Percentiles rank a stretch among this genome's conserved stretches.
Evolutionary conservation across 2,329 filamentous ascomycete genomes (phyloP).

Genomic region (Arthrobotrys entomopaga): DNA sequence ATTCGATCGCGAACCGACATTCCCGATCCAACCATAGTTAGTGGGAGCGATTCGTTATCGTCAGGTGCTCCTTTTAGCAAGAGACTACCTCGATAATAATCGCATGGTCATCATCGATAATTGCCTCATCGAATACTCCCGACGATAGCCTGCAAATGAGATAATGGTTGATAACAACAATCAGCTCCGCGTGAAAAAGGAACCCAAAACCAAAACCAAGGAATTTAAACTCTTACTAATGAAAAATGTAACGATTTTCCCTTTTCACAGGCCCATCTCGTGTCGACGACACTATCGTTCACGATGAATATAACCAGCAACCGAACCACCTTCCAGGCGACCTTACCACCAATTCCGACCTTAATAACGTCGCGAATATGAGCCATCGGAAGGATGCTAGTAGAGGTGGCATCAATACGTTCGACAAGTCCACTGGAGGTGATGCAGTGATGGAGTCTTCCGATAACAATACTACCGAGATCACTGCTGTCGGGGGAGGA

Average conservation of each 20-base stretch:
- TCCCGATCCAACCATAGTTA: slow-evolving; percentile 34
- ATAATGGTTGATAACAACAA: background rate
- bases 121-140: background rate
- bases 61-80: slow-evolving; percentile 9
- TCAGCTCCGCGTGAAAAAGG: too few species aligned
- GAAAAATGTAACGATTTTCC: slow-evolving; percentile 16
- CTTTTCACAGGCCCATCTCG: slow-evolving; percentile 62
- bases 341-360: slow-evolving; percentile 69
- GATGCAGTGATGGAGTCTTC: slow-evolving; percentile 38
- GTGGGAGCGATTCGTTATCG: slow-evolving; percentile 11
- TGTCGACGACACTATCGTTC: slow-evolving; percentile 62
- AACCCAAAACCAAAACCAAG: background rate
- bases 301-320: slow-evolving; percentile 68
- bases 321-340: slow-evolving; percentile 68
- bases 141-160: background rate
- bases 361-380: slow-evolving; percentile 67
- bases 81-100: slow-evolving; percentile 36
- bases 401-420: slow-evolving; percentile 46
- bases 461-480: slow-evolving; percentile 21
- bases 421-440: slow-evolving; percentile 42
- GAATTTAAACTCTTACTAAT: slow-evolving; percentile 16
- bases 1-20: slow-evolving; percentile 16
- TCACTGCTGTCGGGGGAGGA: slow-evolving; percentile 44
- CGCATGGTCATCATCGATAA: slow-evolving; percentile 14
- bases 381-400: slow-evolving; percentile 45